Base-by-base conservation (phyloP, 768 basidiomycete genomes). In the Xerocomus brunneocitrinus region DNA sequence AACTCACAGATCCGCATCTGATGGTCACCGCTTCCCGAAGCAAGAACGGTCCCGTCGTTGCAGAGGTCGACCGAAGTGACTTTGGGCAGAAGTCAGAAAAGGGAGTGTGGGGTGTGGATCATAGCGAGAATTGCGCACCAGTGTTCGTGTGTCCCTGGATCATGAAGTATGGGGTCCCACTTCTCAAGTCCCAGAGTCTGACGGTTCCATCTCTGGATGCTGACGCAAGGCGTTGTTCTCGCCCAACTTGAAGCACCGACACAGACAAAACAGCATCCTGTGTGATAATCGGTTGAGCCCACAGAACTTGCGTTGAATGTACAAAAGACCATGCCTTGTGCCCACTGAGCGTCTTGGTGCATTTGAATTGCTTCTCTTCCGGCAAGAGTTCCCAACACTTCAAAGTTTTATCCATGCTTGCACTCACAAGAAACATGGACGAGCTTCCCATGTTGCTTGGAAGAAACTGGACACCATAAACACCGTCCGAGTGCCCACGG, bases 361-460 rank as follows among this genome's bases (percentile, higher is more conserved):
- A 66, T 16, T 34, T 47, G 39, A 71, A 67, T 27, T 43, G 58
- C 49, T 58, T 64, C 52, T 69, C 62, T 6, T 58, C 53, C 32
- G 58, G 61, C 27, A 47, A 50, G 28, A 81, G 60, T 45, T 80
- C 77, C 78, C 81, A 82, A 34, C 72, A 70, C 49, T 79, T 77
- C 24, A 69, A 43, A 12, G 63, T 62, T 28, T 49, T 42, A 45
- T 71, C 70, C 48, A 63, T 35, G 53, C 68, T 73, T 22, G 66
- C 67, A 40, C 63, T 65, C 19, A 64, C 69, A 13, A 72, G 60
- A 42, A 48, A 58, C 38, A 56, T 61, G 54, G 71, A 68, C 24
- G 78, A 59, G 32, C 10, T 50, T 34, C 24, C 59, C 43, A 36
- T 32, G 27, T 49, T 47, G 27, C 57, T 58, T 13, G 62, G 57